A percentile compares a stretch with the other conserved stretches of the same genome.
Conservation (phyloP, 1,284 basidiomycete genomes). For the Flammula alnicola region DNA sequence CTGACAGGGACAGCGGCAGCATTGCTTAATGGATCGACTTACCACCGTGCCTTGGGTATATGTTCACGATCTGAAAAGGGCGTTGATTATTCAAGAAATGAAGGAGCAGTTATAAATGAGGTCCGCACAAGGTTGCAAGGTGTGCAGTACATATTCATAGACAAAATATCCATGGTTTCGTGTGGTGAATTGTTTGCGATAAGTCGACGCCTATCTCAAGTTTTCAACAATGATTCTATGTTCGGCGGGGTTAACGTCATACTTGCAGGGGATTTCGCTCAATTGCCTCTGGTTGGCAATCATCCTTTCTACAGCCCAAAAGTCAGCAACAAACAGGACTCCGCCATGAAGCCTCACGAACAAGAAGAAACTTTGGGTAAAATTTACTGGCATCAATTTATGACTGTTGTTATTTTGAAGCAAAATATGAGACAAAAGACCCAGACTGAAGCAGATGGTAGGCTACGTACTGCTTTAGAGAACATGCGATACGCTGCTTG, state of each 20-base stretch:
- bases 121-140: constrained; percentile 17
- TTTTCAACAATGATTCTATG: neutral
- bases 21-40: constrained; percentile 32
- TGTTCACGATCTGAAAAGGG: constrained; percentile 3
- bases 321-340: neutral
- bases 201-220: constrained; percentile 1
- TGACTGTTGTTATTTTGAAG: constrained; percentile 34
- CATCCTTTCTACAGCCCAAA: constrained; percentile 5
- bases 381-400: constrained; percentile 36
- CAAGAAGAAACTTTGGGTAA: constrained; percentile 31
- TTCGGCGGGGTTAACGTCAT: constrained; percentile 22
- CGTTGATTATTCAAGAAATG: constrained; percentile 1
- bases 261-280: constrained; percentile 24
- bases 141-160: constrained; percentile 31
- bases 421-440: constrained; percentile 40
- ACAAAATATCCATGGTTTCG: constrained; percentile 32
- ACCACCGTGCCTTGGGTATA: constrained; percentile 33
- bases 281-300: constrained; percentile 15
- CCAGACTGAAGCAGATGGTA: too few relatives aligned
- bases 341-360: constrained; percentile 3
- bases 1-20: constrained; percentile 39
- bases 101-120: constrained; percentile 6
- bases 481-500: too few relatives aligned
- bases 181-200: constrained; percentile 24
- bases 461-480: too few relatives aligned